These are phyloP conservation scores for Hemerocallis citrina DNA, from an alignment of 106 monocot species.

Conservation along the genomic window DNA sequence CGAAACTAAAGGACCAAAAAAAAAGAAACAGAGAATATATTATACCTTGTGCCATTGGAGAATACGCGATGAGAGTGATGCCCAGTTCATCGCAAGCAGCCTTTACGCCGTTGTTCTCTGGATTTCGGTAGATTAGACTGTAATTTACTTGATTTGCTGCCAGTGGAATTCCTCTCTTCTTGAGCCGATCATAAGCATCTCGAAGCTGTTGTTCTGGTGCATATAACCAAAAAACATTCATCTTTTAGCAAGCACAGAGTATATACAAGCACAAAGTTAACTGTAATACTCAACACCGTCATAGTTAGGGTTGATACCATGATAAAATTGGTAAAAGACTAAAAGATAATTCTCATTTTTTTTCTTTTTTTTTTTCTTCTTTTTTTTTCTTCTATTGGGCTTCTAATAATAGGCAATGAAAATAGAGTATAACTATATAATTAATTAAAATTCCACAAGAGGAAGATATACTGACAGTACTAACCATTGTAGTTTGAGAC, in stretches of 20 bases:
- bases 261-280: not conserved
- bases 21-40: not conserved
- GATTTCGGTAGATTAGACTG: conserved; percentile 85
- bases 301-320: too few species aligned
- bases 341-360: too few species aligned
- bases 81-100: conserved; percentile 91
- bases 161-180: conserved; percentile 79
- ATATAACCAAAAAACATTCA: not conserved
- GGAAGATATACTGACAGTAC: too few species aligned
- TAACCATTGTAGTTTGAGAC: conserved; percentile 96
- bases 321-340: too few species aligned
- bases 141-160: conserved; percentile 98
- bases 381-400: too few species aligned
- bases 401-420: too few species aligned
- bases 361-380: too few species aligned
- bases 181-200: conserved; percentile 79
- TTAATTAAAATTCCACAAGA: too few species aligned
- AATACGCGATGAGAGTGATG: conserved; percentile 94
- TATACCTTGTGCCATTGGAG: conserved; percentile 88
- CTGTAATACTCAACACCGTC: not conserved
- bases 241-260: too few species aligned
- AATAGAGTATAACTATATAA: too few species aligned
- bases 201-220: conserved; percentile 71
- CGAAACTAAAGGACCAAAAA: not conserved
- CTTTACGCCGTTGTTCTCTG: conserved; percentile 94